Base-by-base conservation (phyloP, 2,329 filamentous ascomycete genomes). In the Beauveria brongniartii region DNA sequence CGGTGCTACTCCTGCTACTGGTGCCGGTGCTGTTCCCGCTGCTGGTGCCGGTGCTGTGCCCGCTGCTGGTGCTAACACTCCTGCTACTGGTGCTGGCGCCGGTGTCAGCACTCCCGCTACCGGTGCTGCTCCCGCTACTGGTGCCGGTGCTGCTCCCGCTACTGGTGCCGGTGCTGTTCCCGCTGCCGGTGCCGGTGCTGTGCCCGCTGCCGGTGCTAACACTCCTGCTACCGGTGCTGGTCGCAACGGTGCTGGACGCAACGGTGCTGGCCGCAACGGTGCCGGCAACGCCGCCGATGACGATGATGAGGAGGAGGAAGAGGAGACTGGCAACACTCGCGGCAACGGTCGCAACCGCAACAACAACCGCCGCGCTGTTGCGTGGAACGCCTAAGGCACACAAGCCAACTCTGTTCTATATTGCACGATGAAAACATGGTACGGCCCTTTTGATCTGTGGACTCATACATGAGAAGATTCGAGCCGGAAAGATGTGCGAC, bases 341-440 rank as follows among this genome's bases (percentile, higher is more conserved):
- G 16, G 54, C 54, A 50, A 62, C 30, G 52, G 51, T 37, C 16
- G 22, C 37, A 61, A 55, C 34, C 56, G 55, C 48, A 51, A 51
- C 48, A 30, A 63, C 37, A 43, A 61, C 48, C 30, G 65, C 56
- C 62, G 65, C 16, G 64, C 61, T n/a, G 34, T 66, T 22, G 58
- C 57, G 52, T 66, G 66, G 58, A 53, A 44, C 8, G 64, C 63
- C 22, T 66, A 62, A 65, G 57, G 40, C 46, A 50, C 7, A 3
- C 34, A 28, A 43, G 6, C 8, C n/a, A 20, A 9, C 16, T 12
- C 3, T 1, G 20, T 41, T 41, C 10, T 28, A 28, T 7, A 16
- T 46, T 22, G 30, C 3, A 24, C 24, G 10, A 48, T 40, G 44
- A 50, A 57, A 41, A 16, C 8, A 37, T 40, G 30, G 8, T 10